Percentiles rank a stretch among this genome's conserved stretches.
Conservation (phyloP, 768 basidiomycete species). For the Collybiopsis luxurians region DNA sequence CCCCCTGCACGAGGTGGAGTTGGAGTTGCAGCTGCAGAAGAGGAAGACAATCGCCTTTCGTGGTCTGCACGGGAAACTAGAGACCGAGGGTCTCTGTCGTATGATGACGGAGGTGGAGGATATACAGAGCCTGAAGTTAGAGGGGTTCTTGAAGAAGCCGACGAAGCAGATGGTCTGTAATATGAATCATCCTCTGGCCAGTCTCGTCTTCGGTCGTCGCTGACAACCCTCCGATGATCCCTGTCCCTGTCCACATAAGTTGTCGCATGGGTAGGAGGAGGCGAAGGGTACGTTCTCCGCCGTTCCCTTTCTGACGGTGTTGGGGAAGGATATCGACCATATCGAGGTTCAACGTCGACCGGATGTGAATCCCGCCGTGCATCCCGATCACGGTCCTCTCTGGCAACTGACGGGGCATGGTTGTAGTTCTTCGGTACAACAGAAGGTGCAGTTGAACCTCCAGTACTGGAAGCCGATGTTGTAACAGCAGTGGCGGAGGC, state of each 20-base stretch:
- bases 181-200: constrained; percentile 2
- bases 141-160: not conserved
- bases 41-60: not conserved
- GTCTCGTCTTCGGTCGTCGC: not conserved
- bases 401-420: not conserved
- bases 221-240: not conserved
- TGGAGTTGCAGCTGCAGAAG: not conserved
- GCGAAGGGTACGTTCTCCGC: not conserved
- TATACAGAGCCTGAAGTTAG: not conserved
- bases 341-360: not conserved
- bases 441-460: not conserved
- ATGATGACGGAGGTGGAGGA: not conserved
- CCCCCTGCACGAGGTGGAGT: not conserved
- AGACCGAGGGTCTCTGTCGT: not conserved
- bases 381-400: not conserved
- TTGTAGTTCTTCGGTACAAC: not conserved
- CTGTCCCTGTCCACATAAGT: not conserved
- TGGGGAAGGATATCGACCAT: not conserved
- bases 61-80: not conserved
- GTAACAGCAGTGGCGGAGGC: not conserved
- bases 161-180: not conserved
- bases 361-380: not conserved
- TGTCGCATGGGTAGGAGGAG: not conserved
- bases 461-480: not conserved
- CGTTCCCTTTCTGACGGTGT: not conserved